Evolutionary conservation across 306 rosid genomes (phyloP), one percentile per base, ranked within the genome.

Genomic region (Rosa multiflora): DNA sequence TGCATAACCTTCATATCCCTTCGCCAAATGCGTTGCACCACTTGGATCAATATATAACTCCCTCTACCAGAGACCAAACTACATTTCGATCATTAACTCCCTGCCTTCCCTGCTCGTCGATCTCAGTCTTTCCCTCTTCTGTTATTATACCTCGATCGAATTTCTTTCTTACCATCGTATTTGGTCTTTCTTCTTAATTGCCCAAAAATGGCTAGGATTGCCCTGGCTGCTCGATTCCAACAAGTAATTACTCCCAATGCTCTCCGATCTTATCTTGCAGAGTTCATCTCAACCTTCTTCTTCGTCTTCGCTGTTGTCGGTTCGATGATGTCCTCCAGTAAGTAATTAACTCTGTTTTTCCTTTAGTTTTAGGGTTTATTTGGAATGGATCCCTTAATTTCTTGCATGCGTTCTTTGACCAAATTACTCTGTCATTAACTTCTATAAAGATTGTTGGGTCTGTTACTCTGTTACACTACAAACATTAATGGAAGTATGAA

Each of bases 241-340:
- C 86, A 91, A 52, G 89, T 94, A 2, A 14, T 92, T 61, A 83
- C 94, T 5, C 61, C 91, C 43, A 72, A 78, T 55, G 94, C 98
- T 5, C 76, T 95, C 75, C 90, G 99, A 26, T 86, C 97, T 13
- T 95, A 95, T 23, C 79, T 90, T 4, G 93, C 98, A 0, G 97
- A 95, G 88, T 95, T 92, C 77, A 86, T 95, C 83, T 92, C 95
- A 29, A 94, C 99, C 18, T 94, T 92, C 90, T 86, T 92, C 89
- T 94, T 76, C 73, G 97, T 92, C 32, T 85, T 92, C 70, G 53
- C 86, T 0, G 93, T 90, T 0, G 80, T 95, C 5, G 97, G 90
- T 62, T 83, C 99, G 6, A 76, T 81, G 78, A 95, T 95, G 94
- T 84, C 99, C 39, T 88, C 97, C 20, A 70, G 97, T 95, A 10